Base-by-base conservation (phyloP, 2,329 filamentous ascomycete species). In the Colletotrichum sp. region DNA sequence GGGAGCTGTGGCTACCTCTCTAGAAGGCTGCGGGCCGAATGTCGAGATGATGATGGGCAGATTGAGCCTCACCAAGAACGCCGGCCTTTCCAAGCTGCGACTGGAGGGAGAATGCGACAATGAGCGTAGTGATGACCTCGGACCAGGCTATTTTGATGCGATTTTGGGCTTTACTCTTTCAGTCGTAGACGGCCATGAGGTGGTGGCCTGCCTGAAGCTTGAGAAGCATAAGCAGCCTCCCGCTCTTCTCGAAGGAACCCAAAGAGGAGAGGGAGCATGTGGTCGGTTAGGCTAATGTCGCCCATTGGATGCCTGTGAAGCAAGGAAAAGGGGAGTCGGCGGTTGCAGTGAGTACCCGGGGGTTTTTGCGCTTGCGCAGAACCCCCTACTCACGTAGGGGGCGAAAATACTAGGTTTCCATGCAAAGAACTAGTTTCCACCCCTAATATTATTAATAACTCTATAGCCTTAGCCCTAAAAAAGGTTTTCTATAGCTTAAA, bases 21-120 rank as follows among this genome's bases (percentile, higher is more conserved):
- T 57, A 32, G 30, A 63, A 49, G 67, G 28, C 57, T 67, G 60
- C 72, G 55, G 72, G 39, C 73, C 64, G 70, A 73, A 34, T 60
- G 44, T 64, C 16, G 64, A 69, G 44, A 76, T 76, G 73, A 76
- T 16, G 69, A 73, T 76, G 34, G 57, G 70, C 70, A 71, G 28
- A 21, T 30, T n/a, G 34, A 71, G 36, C 68, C 30, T 72, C 26
- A 24, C 9, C 9, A 66, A 30, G 13, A 30, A 32, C 67, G 60
- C 49, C 67, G 44, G 49, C 24, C 72, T 49, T 65, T 28, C 16
- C 24, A 13, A 36, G 36, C 44, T 10, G n/a, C 21, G 30, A 28
- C 30, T 32, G 39, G 44, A 57, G 28, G 36, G 39, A 66, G 15
- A 44, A 32, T n/a, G 36, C 63, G 39, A 66, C 8, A 12, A 66